Percentiles rank a stretch among this genome's conserved stretches.
Evolutionary conservation across 2,329 filamentous ascomycete genomes (phyloP).

Genomic region (Trichoderma arundinaceum): DNA sequence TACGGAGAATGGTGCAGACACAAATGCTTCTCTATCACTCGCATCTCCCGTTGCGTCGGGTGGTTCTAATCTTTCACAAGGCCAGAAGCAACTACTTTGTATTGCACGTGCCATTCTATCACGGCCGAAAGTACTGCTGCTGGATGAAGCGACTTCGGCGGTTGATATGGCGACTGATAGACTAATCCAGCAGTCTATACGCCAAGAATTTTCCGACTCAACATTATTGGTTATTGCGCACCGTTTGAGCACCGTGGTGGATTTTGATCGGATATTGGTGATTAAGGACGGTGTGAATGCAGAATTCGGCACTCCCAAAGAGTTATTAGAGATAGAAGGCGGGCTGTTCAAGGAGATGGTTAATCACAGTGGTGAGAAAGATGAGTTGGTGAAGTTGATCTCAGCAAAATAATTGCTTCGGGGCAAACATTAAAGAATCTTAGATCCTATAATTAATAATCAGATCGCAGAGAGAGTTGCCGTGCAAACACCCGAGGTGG

Average conservation of each 20-base stretch:
- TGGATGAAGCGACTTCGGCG: slow-evolving; percentile 74
- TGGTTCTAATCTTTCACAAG: slow-evolving; percentile 71
- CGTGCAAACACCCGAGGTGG: too few relatives aligned
- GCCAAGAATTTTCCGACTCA: slow-evolving; percentile 66
- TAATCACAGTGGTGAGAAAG: slow-evolving; percentile 22
- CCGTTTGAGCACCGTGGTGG: slow-evolving; percentile 70
- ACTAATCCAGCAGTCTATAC: slow-evolving; percentile 70
- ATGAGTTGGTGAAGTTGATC: slow-evolving; percentile 22
- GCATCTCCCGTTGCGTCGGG: slow-evolving; percentile 60
- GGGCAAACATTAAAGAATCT: background rate
- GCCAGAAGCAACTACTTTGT: slow-evolving; percentile 72
- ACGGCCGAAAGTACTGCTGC: slow-evolving; percentile 70
- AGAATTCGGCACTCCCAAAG: slow-evolving; percentile 65
- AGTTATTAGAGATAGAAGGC: slow-evolving; percentile 55
- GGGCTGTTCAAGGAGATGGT: slow-evolving; percentile 60
- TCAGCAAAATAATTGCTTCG: background rate
- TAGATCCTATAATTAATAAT: background rate
- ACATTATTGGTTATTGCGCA: slow-evolving; percentile 74
- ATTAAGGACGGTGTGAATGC: slow-evolving; percentile 65
- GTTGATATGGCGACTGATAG: slow-evolving; percentile 73
- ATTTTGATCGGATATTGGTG: slow-evolving; percentile 71
- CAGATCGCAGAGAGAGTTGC: background rate
- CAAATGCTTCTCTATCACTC: slow-evolving; percentile 3
- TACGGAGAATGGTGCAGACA: slow-evolving; percentile 42
- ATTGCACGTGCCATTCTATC: slow-evolving; percentile 55